These are phyloP conservation scores for Blechomonas ayalai DNA, from an alignment of 208 protist species.

Conservation along the genomic window DNA sequence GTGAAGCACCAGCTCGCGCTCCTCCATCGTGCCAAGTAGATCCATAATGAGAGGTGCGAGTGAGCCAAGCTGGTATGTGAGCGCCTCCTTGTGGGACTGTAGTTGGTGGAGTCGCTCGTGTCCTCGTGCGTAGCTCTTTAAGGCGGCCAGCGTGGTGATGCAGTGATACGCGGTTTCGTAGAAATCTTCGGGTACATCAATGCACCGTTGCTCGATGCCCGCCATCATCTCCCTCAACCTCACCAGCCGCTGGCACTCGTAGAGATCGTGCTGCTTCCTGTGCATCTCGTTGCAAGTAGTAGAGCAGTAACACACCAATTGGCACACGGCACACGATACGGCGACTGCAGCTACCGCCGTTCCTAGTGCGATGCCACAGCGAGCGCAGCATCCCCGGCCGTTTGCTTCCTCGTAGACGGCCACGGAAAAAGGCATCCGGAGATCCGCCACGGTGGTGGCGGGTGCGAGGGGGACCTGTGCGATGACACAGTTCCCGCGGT, in stretches of 20 bases:
- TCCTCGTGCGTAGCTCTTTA: conserved; percentile 19
- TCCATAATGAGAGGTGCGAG: conserved; percentile 34
- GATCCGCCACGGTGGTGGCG: conserved; percentile 23
- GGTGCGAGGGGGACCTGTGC: conserved; percentile 27
- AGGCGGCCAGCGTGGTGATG: conserved; percentile 62
- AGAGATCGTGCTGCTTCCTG: conserved; percentile 39
- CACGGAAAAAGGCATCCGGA: conserved; percentile 54
- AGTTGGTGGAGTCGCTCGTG: conserved; percentile 39
- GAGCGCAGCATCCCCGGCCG: conserved; percentile 33
- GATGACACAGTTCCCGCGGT: conserved; percentile 40
- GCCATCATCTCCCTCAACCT: conserved; percentile 48
- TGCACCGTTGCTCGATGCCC: conserved; percentile 15
- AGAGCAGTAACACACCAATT: conserved; percentile 56
- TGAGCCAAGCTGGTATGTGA: conserved; percentile 48
- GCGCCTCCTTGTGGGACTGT: conserved; percentile 45
- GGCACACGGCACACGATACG: conserved; percentile 25
- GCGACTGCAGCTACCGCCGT: background rate
- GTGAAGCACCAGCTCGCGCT: conserved; percentile 17
- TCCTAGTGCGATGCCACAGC: conserved; percentile 22
- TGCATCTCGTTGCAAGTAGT: conserved; percentile 27
- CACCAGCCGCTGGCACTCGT: conserved; percentile 46
- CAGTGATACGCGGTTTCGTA: conserved; percentile 57
- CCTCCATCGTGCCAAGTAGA: conserved; percentile 21
- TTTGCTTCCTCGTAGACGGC: conserved; percentile 46
- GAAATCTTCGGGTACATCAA: conserved; percentile 53